Evolutionary conservation across 1,139 yeast species (phyloP).

Genomic region (Candida sp.): DNA sequence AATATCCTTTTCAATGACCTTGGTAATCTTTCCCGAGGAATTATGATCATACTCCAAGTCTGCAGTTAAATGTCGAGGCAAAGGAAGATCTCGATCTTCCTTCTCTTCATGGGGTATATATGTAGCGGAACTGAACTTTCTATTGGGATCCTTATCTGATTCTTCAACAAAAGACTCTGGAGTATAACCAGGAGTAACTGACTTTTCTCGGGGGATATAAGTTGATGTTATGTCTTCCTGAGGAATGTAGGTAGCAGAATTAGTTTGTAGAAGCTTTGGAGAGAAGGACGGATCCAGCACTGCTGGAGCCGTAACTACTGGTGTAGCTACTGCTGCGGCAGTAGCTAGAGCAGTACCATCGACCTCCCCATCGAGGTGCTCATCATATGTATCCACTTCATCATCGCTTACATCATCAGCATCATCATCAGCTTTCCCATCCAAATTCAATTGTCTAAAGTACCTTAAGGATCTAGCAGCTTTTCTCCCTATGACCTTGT

Average conservation of each 20-base stretch:
- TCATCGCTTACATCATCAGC: constrained; percentile 4
- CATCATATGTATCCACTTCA: neutral
- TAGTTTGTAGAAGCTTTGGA: neutral
- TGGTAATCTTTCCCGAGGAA: constrained; percentile 27
- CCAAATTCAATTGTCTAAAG: constrained; percentile 17
- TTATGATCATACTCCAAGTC: constrained; percentile 35
- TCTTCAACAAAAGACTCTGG: no score
- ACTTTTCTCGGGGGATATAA: neutral
- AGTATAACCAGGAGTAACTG: no score
- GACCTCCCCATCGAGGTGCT: neutral
- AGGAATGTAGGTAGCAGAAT: constrained; percentile 2
- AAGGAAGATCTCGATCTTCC: constrained; percentile 10
- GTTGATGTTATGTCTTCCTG: constrained; percentile 2
- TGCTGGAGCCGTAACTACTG: neutral
- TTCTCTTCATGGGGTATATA: constrained; percentile 25
- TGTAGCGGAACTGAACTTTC: constrained; percentile 16
- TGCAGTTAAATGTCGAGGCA: constrained; percentile 33
- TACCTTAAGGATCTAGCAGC: constrained; percentile 38
- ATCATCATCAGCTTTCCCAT: constrained; percentile 8
- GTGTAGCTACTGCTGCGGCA: neutral
- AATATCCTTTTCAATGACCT: constrained; percentile 12
- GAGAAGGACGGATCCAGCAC: neutral
- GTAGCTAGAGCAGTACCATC: neutral
- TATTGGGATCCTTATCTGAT: neutral
- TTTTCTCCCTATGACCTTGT: constrained; percentile 28